Conservation (phyloP, 768 basidiomycete species). For the Clathrus columnatus region DNA sequence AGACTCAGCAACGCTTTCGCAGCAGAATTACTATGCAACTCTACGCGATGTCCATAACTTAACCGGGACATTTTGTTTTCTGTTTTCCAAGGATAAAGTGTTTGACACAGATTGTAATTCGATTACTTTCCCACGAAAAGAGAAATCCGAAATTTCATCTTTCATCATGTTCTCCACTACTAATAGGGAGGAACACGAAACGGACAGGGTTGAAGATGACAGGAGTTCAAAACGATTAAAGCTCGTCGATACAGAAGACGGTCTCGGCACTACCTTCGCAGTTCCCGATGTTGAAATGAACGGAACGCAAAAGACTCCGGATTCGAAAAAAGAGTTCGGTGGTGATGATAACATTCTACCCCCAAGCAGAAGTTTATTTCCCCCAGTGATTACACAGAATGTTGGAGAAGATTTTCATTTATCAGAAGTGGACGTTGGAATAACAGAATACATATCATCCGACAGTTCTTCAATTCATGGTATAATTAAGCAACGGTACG, state of each 20-base stretch:
- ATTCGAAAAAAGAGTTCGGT: background rate
- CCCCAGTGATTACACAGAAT: conserved; percentile 26
- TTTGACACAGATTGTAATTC: background rate
- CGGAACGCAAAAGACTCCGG: background rate
- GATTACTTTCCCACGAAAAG: background rate
- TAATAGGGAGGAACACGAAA: background rate
- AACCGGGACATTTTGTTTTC: conserved; percentile 8
- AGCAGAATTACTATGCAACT: conserved; percentile 58
- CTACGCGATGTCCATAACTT: conserved; percentile 56
- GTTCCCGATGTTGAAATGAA: background rate
- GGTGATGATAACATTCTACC: conserved; percentile 45
- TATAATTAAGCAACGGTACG: conserved; percentile 94
- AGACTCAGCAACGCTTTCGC: conserved; percentile 70
- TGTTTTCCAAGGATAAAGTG: background rate
- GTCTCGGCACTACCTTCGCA: conserved; percentile 8
- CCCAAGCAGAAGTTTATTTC: conserved; percentile 37
- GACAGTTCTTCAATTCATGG: conserved; percentile 70
- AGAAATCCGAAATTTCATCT: background rate
- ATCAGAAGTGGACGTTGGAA: conserved; percentile 78
- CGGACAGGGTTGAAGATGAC: conserved; percentile 8
- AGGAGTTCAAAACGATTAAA: conserved; percentile 33
- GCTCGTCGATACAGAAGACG: conserved; percentile 19
- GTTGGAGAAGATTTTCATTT: conserved; percentile 48
- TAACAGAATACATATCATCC: conserved; percentile 73
- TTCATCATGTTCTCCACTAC: conserved; percentile 1